Evolutionary conservation across 768 basidiomycete genomes (phyloP).

Genomic region (Collybiopsis luxurians): DNA sequence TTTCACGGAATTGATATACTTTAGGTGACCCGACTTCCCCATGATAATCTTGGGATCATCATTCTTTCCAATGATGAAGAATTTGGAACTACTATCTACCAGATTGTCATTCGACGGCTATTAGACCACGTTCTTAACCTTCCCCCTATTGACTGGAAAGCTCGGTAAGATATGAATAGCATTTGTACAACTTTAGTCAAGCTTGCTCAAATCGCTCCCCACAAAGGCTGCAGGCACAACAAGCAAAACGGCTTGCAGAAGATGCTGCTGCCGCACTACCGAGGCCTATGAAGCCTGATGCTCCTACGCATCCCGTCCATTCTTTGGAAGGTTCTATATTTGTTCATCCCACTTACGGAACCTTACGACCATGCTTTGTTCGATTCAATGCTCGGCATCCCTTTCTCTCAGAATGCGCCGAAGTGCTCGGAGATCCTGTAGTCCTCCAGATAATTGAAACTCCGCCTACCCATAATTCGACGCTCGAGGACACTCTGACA

Average conservation of each 20-base stretch:
- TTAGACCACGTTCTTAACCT: slow-evolving; percentile 33
- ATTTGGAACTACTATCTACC: slow-evolving; percentile 27
- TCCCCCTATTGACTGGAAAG: slow-evolving; percentile 35
- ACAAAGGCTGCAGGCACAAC: slow-evolving; percentile 29
- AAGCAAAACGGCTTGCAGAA: slow-evolving; percentile 17
- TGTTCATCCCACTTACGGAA: slow-evolving; percentile 33
- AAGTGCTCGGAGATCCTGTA: slow-evolving; percentile 19
- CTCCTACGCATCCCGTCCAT: slow-evolving; percentile 19
- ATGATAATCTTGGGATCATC: slow-evolving; percentile 36
- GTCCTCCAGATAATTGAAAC: slow-evolving; percentile 27
- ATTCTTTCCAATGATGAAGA: slow-evolving; percentile 39
- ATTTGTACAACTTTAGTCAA: neutral
- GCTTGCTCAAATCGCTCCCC: neutral
- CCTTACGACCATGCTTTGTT: slow-evolving; percentile 31
- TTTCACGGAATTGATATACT: no score
- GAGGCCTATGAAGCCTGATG: slow-evolving; percentile 19
- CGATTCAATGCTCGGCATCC: neutral
- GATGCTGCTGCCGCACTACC: slow-evolving; percentile 17
- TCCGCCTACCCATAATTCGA: neutral
- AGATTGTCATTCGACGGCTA: slow-evolving; percentile 37
- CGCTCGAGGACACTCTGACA: neutral
- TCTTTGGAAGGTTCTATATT: slow-evolving; percentile 25
- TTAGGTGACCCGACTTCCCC: slow-evolving; percentile 30
- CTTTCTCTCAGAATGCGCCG: slow-evolving; percentile 15
- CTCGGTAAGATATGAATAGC: slow-evolving; percentile 20